These are phyloP conservation scores for Prunus mume DNA, from an alignment of 306 rosid species.

Conservation along the genomic window DNA sequence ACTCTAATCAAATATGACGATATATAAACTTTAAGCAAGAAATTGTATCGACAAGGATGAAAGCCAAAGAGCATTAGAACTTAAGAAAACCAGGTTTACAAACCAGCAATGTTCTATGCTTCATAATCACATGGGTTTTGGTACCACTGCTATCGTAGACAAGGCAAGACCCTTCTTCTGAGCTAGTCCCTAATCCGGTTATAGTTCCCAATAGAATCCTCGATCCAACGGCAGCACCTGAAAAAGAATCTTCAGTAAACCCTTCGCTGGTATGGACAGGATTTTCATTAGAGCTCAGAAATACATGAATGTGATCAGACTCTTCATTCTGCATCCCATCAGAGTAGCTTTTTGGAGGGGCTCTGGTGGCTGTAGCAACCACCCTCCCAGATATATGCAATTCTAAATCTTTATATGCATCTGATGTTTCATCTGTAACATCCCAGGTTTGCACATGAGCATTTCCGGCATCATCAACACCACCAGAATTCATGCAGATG, in stretches of 20 bases:
- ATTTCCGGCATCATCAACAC: constrained; percentile 27
- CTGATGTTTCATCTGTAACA: constrained; percentile 37
- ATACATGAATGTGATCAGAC: constrained; percentile 67
- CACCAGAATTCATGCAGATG: constrained; percentile 26
- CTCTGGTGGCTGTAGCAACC: constrained; percentile 73
- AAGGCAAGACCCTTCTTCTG: constrained; percentile 80
- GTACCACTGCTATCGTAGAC: constrained; percentile 64
- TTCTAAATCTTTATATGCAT: constrained; percentile 73
- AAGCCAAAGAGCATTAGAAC: constrained; percentile 10
- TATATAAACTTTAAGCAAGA: background rate
- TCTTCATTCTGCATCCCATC: constrained; percentile 40
- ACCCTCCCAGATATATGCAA: constrained; percentile 76
- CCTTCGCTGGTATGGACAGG: constrained; percentile 25
- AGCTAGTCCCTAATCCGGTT: constrained; percentile 76
- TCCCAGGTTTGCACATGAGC: constrained; percentile 24
- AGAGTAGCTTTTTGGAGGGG: constrained; percentile 47
- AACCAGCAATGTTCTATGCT: constrained; percentile 90
- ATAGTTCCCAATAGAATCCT: constrained; percentile 74
- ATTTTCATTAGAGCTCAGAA: constrained; percentile 48
- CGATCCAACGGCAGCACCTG: constrained; percentile 36
- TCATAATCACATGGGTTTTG: constrained; percentile 82
- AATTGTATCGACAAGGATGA: background rate
- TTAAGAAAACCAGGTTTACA: constrained; percentile 33
- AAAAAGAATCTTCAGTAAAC: constrained; percentile 28
- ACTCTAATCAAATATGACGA: background rate